phyloP scores from a whole-genome alignment of 192 early-diverging fungal genomes.

The Cetraspora pellucida region DNA sequence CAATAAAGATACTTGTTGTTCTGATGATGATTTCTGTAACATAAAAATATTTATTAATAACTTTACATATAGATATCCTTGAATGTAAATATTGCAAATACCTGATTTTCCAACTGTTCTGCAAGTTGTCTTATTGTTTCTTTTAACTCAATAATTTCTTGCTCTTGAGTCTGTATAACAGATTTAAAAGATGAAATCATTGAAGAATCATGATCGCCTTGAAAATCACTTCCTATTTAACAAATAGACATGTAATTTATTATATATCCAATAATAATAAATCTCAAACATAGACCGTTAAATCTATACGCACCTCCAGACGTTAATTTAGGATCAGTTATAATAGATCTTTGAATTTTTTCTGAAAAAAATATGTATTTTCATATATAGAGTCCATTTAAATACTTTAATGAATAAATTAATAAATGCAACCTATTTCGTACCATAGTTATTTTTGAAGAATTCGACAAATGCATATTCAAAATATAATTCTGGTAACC shows the following conservation, averaged over 20 bases:
- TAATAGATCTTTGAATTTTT: slow-evolving; percentile 49
- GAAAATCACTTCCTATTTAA: slow-evolving; percentile 35
- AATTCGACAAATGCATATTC: slow-evolving; percentile 84
- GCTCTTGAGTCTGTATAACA: slow-evolving; percentile 33
- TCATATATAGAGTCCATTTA: too few relatives aligned
- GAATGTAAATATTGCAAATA: background rate
- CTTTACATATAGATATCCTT: background rate
- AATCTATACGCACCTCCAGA: background rate
- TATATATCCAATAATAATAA: background rate
- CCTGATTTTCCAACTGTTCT: slow-evolving; percentile 15
- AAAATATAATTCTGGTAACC: slow-evolving; percentile 73
- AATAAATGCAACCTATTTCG: too few relatives aligned
- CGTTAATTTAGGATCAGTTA: slow-evolving; percentile 35
- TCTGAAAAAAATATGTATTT: background rate
- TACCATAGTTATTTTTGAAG: slow-evolving; percentile 82
- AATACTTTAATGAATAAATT: too few relatives aligned
- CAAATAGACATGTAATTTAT: background rate
- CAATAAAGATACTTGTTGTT: slow-evolving; percentile 32
- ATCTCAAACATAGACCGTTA: background rate
- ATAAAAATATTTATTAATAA: background rate
- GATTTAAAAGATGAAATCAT: slow-evolving; percentile 11
- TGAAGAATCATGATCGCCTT: slow-evolving; percentile 36
- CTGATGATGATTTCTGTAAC: slow-evolving; percentile 32
- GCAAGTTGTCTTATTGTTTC: slow-evolving; percentile 19
- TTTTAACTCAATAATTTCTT: slow-evolving; percentile 29